Percentiles rank a stretch among this genome's conserved stretches.
Conservation (phyloP, 2,329 filamentous ascomycete species). For the Fusarium virguliforme region DNA sequence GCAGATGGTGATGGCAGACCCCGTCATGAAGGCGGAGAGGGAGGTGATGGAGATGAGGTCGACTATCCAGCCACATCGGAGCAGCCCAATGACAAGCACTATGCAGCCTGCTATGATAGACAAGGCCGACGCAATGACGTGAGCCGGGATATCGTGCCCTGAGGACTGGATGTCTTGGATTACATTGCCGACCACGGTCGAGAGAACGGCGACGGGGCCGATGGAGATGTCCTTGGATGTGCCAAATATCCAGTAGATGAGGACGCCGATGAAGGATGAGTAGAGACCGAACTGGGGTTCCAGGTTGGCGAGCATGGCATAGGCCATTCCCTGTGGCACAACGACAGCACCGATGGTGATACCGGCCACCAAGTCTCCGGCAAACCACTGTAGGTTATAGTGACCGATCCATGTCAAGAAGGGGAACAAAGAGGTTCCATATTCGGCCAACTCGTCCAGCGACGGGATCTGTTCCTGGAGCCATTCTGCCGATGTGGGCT, state of each 20-base stretch:
- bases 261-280: constrained; percentile 94
- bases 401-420: constrained; percentile 90
- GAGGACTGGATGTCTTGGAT: constrained; percentile 74
- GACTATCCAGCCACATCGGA: constrained; percentile 89
- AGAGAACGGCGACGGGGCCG: constrained; percentile 96
- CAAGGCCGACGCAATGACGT: constrained; percentile 83
- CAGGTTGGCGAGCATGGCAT: constrained; percentile 87
- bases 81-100: constrained; percentile 83
- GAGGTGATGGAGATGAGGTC: constrained; percentile 93
- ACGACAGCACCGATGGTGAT: constrained; percentile 76
- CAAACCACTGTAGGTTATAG: constrained; percentile 92
- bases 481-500: constrained; percentile 83
- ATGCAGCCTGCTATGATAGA: constrained; percentile 84
- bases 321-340: constrained; percentile 98
- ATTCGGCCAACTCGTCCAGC: constrained; percentile 68
- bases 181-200: constrained; percentile 88
- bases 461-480: constrained; percentile 76
- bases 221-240: constrained; percentile 99
- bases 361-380: constrained; percentile 89
- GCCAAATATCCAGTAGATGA: constrained; percentile 98
- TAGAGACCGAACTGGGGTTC: constrained; percentile 84
- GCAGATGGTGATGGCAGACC: constrained; percentile 90
- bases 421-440: constrained; percentile 83
- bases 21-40: constrained; percentile 97
- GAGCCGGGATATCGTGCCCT: constrained; percentile 71